These are phyloP conservation scores for Fraxinus americana DNA, from an alignment of 257 asterid genomes.

Conservation along the genomic window DNA sequence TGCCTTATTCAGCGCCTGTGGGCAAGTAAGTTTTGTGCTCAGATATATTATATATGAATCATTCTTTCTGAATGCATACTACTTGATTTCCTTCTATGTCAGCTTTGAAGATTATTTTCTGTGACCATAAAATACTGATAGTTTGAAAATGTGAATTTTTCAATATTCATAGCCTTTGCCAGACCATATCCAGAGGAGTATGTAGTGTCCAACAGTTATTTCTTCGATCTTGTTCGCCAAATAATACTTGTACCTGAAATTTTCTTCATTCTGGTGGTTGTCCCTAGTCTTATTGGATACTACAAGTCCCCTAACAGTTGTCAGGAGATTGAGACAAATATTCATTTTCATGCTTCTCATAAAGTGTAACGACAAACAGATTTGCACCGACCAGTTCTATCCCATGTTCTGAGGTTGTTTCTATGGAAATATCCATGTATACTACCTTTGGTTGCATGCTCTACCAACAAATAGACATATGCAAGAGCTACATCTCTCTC, in stretches of 20 bases:
- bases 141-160: not conserved
- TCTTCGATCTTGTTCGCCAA: not conserved
- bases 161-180: not conserved
- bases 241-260: not conserved
- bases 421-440: not conserved
- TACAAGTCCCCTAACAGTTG: not conserved
- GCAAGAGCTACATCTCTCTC: not conserved
- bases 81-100: slow-evolving; percentile 1
- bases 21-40: slow-evolving; percentile 66
- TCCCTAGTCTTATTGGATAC: not conserved
- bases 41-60: slow-evolving; percentile 13
- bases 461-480: not conserved
- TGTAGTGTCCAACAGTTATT: not conserved
- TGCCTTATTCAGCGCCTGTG: slow-evolving; percentile 72
- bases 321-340: not conserved
- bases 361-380: not conserved
- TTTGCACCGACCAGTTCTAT: not conserved
- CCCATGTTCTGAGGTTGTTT: not conserved
- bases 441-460: not conserved
- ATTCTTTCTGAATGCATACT: slow-evolving; percentile 18
- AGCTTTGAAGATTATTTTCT: not conserved
- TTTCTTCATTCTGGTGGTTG: not conserved
- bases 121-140: not conserved
- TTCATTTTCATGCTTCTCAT: not conserved
- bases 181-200: not conserved